These are phyloP conservation scores for Meripilus lineatus DNA, from an alignment of 1,284 basidiomycete species.

Conservation along the genomic window DNA sequence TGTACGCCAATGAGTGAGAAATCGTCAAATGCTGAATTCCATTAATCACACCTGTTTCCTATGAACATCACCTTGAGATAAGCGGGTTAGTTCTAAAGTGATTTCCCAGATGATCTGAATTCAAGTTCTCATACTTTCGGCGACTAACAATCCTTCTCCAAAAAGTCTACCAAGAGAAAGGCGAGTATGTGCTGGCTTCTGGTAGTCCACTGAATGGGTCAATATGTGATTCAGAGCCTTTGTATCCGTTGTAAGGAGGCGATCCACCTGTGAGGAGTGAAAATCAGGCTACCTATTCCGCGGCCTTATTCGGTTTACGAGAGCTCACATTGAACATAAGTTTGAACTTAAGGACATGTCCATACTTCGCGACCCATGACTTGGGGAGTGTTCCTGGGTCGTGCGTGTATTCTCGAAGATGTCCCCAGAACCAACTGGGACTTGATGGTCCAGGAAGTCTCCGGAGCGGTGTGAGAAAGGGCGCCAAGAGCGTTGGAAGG, in stretches of 20 bases:
- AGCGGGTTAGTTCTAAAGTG: neutral
- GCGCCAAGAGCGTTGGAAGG: neutral
- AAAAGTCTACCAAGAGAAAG: conserved; percentile 19
- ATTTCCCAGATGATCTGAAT: neutral
- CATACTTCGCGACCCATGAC: too few species aligned
- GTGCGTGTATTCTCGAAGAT: conserved; percentile 7
- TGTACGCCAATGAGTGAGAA: neutral
- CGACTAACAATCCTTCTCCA: conserved; percentile 22
- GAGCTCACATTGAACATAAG: conserved; percentile 10
- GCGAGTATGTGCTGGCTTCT: conserved; percentile 26
- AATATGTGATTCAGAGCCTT: conserved; percentile 35
- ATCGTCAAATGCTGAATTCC: neutral
- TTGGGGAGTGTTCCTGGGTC: conserved; percentile 8
- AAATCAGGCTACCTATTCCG: neutral
- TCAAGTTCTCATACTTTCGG: too few species aligned
- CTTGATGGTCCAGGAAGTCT: conserved; percentile 20
- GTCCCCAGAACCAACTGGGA: conserved; percentile 16
- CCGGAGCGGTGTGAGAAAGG: conserved; percentile 18
- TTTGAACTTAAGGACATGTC: too few species aligned
- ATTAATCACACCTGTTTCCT: conserved; percentile 4
- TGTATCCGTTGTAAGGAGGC: conserved; percentile 29
- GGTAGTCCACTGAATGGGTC: conserved; percentile 28
- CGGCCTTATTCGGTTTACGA: neutral
- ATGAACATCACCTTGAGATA: conserved; percentile 5
- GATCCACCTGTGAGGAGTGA: conserved; percentile 9